Base-by-base conservation (phyloP, 2,329 filamentous ascomycete species). In the Ilyonectria mors-panacis region DNA sequence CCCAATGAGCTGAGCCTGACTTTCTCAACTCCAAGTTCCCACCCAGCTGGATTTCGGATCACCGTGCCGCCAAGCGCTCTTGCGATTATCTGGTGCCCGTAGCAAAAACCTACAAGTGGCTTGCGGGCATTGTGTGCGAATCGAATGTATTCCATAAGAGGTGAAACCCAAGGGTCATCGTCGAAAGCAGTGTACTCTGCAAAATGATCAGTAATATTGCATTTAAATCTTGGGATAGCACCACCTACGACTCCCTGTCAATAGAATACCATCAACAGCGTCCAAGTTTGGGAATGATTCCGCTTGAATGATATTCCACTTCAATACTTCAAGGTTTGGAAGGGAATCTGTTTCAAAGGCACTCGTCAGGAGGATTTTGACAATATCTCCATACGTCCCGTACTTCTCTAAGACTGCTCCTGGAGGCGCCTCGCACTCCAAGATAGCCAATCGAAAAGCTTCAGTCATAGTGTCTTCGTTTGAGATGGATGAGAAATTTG, bases 41-140 rank as follows among this genome's bases (percentile, higher is more conserved):
- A 70, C 0, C 68, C 68, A 21, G 35, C 37, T 1, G 66, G 63
- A 59, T 65, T 68, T 35, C 59, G 63, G 2, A 30, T 50, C 5
- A 62, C 63, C 28, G 23, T 59, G 15, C 68, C 68, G 1, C 68
- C 68, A 3, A 70, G 55, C n/a, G 68, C 68, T 26, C 68, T 62
- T 2, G 68, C 47, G n/a, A 70, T 70, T 17, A 70, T 70, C 19
- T 70, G 68, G 21, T 70, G 68, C 6, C 68, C 68, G 35, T 70
- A 70, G 48, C 68, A 70, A n/a, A 70, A 59, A 13, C 68, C 68
- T 13, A 62, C 56, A 23, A 70, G 30, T 2, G 68, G 68, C 50
- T 70, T 70, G 5, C 37, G 21, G 4, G 66, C 59, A 3, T 9
- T n/a, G 35, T 70, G 67, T 3, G 37, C 44, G 5, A 26, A 19